Percentiles rank a stretch among this genome's conserved stretches.
Evolutionary conservation across 2,329 filamentous ascomycete genomes (phyloP).

Genomic region (Tolypocladium nubicola): DNA sequence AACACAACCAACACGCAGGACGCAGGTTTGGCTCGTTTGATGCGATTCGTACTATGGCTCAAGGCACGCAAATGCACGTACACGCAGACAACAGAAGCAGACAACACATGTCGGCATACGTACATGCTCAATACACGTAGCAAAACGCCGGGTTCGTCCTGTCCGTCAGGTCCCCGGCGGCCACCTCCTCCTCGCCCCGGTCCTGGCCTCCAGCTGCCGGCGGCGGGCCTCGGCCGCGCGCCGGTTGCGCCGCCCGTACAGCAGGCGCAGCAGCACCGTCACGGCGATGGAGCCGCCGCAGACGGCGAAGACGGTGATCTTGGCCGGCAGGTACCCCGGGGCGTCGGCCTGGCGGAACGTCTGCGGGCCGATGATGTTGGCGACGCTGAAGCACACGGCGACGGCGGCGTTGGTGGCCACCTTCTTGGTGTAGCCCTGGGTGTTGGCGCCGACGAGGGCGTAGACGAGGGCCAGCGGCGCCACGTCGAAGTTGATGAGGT

Average conservation of each 20-base stretch:
- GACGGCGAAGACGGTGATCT: conserved; percentile 35
- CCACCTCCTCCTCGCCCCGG: conserved; percentile 15
- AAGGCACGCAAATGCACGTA: too few species aligned
- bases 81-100: too few species aligned
- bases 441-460: conserved; percentile 36
- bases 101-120: neutral
- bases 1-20: too few species aligned
- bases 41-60: too few species aligned
- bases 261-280: conserved; percentile 23
- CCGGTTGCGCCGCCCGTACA: conserved; percentile 18
- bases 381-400: conserved; percentile 31
- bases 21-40: too few species aligned
- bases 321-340: conserved; percentile 39
- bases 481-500: conserved; percentile 32
- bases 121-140: conserved; percentile 9
- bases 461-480: conserved; percentile 42
- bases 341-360: conserved; percentile 27
- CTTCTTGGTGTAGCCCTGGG: conserved; percentile 35
- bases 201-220: conserved; percentile 16
- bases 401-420: conserved; percentile 31
- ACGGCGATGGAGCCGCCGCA: conserved; percentile 20
- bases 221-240: conserved; percentile 20
- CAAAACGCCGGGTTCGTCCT: conserved; percentile 16
- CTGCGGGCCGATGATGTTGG: conserved; percentile 27
- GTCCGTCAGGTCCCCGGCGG: conserved; percentile 20